These are phyloP conservation scores for Fusarium sp. DNA, from an alignment of 2,329 filamentous ascomycete species.

Conservation along the genomic window DNA sequence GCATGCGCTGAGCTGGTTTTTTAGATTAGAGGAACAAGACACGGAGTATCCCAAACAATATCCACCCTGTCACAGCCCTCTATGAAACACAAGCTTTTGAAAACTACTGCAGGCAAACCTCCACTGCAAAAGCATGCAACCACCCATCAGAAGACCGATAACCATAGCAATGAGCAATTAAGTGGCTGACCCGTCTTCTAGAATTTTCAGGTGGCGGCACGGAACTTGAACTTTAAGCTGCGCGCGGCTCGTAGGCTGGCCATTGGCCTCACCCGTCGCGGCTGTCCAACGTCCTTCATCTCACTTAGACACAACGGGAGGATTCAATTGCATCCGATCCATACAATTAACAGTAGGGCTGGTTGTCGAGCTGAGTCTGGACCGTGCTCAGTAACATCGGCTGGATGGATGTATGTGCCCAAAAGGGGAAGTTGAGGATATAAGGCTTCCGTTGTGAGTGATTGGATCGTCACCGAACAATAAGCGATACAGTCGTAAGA, in stretches of 20 bases:
- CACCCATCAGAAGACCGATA: constrained; percentile 12
- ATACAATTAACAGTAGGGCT: constrained; percentile 25
- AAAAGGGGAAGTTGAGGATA: constrained; percentile 12
- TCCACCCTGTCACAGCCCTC: constrained; percentile 26
- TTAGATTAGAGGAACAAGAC: constrained; percentile 40
- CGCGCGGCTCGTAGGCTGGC: constrained; percentile 14
- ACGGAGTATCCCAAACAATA: constrained; percentile 30
- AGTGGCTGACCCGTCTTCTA: constrained; percentile 29
- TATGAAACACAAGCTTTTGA: constrained; percentile 26
- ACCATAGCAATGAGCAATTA: constrained; percentile 3
- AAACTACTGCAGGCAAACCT: constrained; percentile 21
- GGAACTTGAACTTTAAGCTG: constrained; percentile 1
- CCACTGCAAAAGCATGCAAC: constrained; percentile 15
- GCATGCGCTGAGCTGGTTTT: constrained; percentile 21
- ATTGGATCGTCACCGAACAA: constrained; percentile 5
- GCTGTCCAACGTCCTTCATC: constrained; percentile 32
- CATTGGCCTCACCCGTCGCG: constrained; percentile 5
- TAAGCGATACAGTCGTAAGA: constrained; percentile 3
- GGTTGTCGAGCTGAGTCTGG: constrained; percentile 13
- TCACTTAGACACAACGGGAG: constrained; percentile 6
- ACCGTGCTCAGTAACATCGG: background rate
- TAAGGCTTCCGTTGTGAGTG: background rate
- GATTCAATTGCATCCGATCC: constrained; percentile 9
- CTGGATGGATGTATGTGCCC: constrained; percentile 6
- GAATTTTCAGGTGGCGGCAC: constrained; percentile 30